phyloP scores from a whole-genome alignment of 345 rosid genomes.

The Eutrema heterophyllum region DNA sequence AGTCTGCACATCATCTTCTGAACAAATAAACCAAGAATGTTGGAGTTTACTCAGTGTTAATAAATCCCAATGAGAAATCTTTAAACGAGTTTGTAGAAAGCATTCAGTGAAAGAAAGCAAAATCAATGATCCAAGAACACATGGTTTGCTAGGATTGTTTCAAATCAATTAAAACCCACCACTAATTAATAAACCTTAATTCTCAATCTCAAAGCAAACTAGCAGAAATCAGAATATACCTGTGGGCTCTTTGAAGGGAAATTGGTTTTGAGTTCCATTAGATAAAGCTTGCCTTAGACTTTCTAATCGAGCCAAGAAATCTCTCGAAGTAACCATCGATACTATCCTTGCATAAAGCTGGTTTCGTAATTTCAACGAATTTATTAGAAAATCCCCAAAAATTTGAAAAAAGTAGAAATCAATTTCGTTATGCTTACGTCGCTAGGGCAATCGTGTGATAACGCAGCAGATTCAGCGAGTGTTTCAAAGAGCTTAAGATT shows the following conservation, averaged over 20 bases:
- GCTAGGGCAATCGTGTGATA: slow-evolving; percentile 64
- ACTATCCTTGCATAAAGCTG: slow-evolving; percentile 63
- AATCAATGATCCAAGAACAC: background rate
- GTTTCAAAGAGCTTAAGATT: slow-evolving; percentile 66
- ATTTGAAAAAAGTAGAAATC: background rate
- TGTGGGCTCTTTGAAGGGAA: slow-evolving; percentile 85
- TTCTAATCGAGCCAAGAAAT: slow-evolving; percentile 59
- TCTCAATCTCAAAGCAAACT: background rate
- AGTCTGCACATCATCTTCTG: slow-evolving; percentile 60
- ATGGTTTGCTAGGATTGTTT: background rate
- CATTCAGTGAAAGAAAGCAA: background rate
- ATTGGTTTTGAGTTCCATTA: slow-evolving; percentile 46
- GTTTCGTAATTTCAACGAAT: background rate
- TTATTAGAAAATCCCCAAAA: background rate
- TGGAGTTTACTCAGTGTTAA: background rate
- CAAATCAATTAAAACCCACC: background rate
- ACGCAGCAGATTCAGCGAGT: slow-evolving; percentile 63
- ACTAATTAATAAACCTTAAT: background rate
- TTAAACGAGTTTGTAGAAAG: too few relatives aligned
- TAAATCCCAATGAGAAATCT: too few relatives aligned
- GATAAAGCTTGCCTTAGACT: slow-evolving; percentile 41
- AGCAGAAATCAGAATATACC: slow-evolving; percentile 35
- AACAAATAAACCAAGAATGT: background rate
- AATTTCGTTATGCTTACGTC: slow-evolving; percentile 45
- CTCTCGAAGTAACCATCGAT: slow-evolving; percentile 62